These are phyloP conservation scores for Wilcoxina mikolae DNA, from an alignment of 495 filamentous ascomycete genomes.

Conservation along the genomic window DNA sequence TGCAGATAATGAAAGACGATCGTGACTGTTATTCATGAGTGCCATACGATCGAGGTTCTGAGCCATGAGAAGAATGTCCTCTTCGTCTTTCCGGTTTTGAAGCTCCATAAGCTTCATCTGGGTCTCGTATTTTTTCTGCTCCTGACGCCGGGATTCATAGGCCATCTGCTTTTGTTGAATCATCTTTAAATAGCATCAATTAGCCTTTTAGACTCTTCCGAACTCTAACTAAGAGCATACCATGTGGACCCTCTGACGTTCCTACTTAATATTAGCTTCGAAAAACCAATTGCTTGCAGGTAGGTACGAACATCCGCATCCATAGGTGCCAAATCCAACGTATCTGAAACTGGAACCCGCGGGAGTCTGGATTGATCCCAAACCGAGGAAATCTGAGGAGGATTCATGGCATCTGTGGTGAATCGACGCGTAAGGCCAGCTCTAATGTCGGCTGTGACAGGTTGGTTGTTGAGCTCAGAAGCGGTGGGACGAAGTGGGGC, in stretches of 20 bases:
- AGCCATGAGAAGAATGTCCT: constrained; percentile 66
- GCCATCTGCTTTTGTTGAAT: constrained; percentile 74
- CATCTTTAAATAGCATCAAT: constrained; percentile 41
- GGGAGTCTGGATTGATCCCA: constrained; percentile 23
- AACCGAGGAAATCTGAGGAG: constrained; percentile 14
- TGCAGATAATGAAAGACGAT: constrained; percentile 43
- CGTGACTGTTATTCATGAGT: constrained; percentile 28
- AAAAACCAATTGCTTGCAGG: neutral
- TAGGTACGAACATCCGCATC: constrained; percentile 19
- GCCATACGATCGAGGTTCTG: constrained; percentile 53
- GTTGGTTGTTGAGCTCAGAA: constrained; percentile 9
- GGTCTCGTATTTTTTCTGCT: constrained; percentile 72
- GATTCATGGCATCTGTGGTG: constrained; percentile 58
- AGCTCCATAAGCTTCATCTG: constrained; percentile 76
- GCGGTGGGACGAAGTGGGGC: constrained; percentile 25
- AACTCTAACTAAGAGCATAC: constrained; percentile 14
- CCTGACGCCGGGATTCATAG: constrained; percentile 63
- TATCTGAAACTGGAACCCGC: constrained; percentile 35
- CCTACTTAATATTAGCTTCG: constrained; percentile 9
- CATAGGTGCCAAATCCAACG: constrained; percentile 39
- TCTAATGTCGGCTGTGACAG: constrained; percentile 30
- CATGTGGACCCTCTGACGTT: constrained; percentile 24
- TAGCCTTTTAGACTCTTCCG: neutral
- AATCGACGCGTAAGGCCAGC: constrained; percentile 75
- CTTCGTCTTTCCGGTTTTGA: constrained; percentile 62